Base-by-base conservation (phyloP, 768 basidiomycete species). In the Auricularia cornea region DNA sequence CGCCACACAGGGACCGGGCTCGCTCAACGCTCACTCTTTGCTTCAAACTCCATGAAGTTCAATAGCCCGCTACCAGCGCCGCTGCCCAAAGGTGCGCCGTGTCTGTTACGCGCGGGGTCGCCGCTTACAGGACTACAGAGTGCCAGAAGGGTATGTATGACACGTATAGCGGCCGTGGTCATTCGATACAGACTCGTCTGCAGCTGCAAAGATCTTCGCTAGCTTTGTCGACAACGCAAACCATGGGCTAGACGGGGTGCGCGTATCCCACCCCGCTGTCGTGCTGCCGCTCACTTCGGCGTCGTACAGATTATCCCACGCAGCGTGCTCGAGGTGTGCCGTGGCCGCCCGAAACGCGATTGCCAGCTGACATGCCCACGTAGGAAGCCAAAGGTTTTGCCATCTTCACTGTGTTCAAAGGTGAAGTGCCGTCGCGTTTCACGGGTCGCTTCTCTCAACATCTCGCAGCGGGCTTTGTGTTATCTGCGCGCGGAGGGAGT, bases 391-490 rank as follows among this genome's bases (percentile, higher is more conserved):
- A 75, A 32, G 86, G 94, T 3, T 96, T 96, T 70, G 93, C 92
- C n/a, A 92, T 94, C 57, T 93, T 94, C 72, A 92, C 89, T 3
- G 83, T 94, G 60, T 82, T 92, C 75, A 94, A 94, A 69, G 83
- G 80, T 26, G 80, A 80, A 1, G 92, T 90, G 2, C 79, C 91
- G 69, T 75, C 5, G 16, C 8, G 59, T 62, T 29, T 16, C 28
- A 23, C 5, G 18, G 6, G 30, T 62, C 41, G 32, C 29, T 56
- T 23, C 18, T n/a, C n/a, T n/a, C n/a, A n/a, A n/a, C 35, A 5
- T 38, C 11, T n/a, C 28, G 14, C 2, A 63, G 70, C 72, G 41
- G 76, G 77, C 1, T 77, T 79, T 66, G 62, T 77, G 1, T 68
- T 77, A 48, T 73, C 74, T 11, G 77, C 76, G 3, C 67, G 77